Conservation (phyloP, 352 stramenopile species). For the Globisporangium splendens region DNA sequence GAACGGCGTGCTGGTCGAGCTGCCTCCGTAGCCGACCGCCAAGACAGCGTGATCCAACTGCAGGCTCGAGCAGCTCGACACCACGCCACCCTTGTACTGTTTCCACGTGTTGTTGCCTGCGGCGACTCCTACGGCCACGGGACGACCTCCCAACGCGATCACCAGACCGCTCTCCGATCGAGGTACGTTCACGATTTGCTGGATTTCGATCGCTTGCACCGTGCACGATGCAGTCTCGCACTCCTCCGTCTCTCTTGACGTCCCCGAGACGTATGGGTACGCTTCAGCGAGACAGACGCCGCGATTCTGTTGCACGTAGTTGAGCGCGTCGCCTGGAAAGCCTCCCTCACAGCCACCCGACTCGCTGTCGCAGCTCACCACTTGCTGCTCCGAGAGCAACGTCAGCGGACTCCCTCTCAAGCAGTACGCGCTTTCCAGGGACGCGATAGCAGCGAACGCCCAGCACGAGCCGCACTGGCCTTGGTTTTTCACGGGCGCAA, state of each 20-base stretch:
- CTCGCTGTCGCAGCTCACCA: conserved; percentile 86
- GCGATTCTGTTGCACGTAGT: conserved; percentile 80
- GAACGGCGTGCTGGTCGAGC: conserved; percentile 26
- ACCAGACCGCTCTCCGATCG: conserved; percentile 81
- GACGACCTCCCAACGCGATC: conserved; percentile 85
- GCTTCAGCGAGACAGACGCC: conserved; percentile 72
- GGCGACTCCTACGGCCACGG: conserved; percentile 94
- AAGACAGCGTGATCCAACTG: conserved; percentile 97
- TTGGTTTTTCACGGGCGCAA: conserved; percentile 92
- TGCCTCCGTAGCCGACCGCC: conserved; percentile 92
- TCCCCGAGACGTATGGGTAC: conserved; percentile 82
- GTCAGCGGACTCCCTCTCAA: conserved; percentile 68
- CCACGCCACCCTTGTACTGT: conserved; percentile 95
- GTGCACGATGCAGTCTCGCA: conserved; percentile 37
- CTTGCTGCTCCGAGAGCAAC: conserved; percentile 90
- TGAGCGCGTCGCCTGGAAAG: conserved; percentile 82
- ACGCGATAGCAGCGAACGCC: conserved; percentile 93
- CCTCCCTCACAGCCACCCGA: conserved; percentile 90
- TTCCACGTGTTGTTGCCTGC: conserved; percentile 95
- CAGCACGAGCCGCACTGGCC: conserved; percentile 97
- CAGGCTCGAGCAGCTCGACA: conserved; percentile 72
- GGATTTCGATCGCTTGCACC: conserved; percentile 27
- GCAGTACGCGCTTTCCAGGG: conserved; percentile 89
- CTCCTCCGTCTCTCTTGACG: conserved; percentile 20
- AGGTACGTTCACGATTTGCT: conserved; percentile 50